Percentiles rank a stretch among this genome's conserved stretches.
Conservation (phyloP, 441 rosid genomes). For the California macrophylla region DNA sequence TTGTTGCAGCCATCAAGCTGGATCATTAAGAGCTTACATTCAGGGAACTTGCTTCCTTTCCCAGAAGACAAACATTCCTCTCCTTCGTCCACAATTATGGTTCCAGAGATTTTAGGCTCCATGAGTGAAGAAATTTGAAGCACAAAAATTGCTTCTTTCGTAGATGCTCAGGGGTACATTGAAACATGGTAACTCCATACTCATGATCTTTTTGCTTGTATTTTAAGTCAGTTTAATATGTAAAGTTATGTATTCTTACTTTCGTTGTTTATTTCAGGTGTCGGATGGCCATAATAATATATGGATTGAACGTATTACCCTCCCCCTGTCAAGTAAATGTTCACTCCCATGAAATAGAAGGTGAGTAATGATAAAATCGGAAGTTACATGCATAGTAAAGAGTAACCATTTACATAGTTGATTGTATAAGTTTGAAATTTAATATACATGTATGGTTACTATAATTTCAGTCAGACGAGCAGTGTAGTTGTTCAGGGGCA, state of each 20-base stretch:
- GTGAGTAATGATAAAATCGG: neutral
- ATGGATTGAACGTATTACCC: neutral
- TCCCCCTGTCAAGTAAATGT: neutral
- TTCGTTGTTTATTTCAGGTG: neutral
- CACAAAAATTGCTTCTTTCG: constrained; percentile 4
- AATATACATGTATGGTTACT: neutral
- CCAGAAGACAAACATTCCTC: constrained; percentile 10
- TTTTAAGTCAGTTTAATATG: neutral
- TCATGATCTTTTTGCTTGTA: neutral
- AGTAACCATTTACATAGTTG: neutral
- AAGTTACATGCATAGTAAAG: too few species aligned
- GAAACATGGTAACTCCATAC: neutral
- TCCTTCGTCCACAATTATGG: constrained; percentile 8
- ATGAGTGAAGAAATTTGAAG: constrained; percentile 39
- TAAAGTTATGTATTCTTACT: neutral
- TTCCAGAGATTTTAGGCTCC: constrained; percentile 12
- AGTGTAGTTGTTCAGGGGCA: neutral
- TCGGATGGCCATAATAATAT: neutral
- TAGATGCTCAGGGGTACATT: neutral
- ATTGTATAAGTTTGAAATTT: neutral
- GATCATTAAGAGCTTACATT: constrained; percentile 47
- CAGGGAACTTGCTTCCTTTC: constrained; percentile 34
- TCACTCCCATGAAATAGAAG: neutral
- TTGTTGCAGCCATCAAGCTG: constrained; percentile 41
- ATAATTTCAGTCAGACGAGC: neutral